A percentile compares a stretch with the other conserved stretches of the same genome.
Conservation (phyloP, 108 stramenopile species). For the Conticribra weissflogii region DNA sequence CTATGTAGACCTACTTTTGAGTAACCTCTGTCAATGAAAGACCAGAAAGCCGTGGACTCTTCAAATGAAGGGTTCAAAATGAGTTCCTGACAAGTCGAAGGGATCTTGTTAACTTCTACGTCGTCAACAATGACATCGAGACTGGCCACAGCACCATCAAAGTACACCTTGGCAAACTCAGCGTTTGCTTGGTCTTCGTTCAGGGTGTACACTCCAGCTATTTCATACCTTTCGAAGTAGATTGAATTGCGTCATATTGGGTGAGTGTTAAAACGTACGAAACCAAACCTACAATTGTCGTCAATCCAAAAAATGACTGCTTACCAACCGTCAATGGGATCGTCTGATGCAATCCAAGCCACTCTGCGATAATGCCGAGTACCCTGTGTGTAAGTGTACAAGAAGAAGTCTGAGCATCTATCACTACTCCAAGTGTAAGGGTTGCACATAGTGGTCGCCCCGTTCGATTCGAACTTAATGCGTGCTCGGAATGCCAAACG, state of each 20-base stretch:
- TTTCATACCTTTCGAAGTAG: constrained; percentile 26
- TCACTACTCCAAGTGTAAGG: constrained; percentile 32
- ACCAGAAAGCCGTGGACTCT: constrained; percentile 27
- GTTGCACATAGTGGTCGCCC: constrained; percentile 12
- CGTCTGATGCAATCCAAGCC: constrained; percentile 25
- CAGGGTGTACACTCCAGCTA: constrained; percentile 26
- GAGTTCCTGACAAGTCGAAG: constrained; percentile 26
- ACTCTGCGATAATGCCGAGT: constrained; percentile 18
- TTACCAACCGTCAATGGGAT: constrained; percentile 44
- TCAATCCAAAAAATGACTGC: too few relatives aligned
- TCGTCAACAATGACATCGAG: constrained; percentile 45
- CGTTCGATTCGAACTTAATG: constrained; percentile 25
- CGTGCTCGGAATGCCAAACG: constrained; percentile 39
- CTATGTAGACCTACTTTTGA: constrained; percentile 20
- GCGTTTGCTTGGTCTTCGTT: constrained; percentile 17
- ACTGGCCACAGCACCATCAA: constrained; percentile 25
- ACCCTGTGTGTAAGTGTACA: constrained; percentile 20
- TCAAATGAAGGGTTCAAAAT: constrained; percentile 36
- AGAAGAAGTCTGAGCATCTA: constrained; percentile 38
- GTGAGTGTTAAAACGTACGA: too few relatives aligned
- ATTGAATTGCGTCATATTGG: too few relatives aligned
- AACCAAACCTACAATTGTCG: too few relatives aligned
- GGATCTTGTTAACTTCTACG: constrained; percentile 25
- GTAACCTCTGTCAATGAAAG: constrained; percentile 27
- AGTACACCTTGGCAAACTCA: constrained; percentile 33